Evolutionary conservation across 176 grass and related monocot species (phyloP), one percentile per base, ranked within the genome.

Genomic region (Otatea glauca): DNA sequence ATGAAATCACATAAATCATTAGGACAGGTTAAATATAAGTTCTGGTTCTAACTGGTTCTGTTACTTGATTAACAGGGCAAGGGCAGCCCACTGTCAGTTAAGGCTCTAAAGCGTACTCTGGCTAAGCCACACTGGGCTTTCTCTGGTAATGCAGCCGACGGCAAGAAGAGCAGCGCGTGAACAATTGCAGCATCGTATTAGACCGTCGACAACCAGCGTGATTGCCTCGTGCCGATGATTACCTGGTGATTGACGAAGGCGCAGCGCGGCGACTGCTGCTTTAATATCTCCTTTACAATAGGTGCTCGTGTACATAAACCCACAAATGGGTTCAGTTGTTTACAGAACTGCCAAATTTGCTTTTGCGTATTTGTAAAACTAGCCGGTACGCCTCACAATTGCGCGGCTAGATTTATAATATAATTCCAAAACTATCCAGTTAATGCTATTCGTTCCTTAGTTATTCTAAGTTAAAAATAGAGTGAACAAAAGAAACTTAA

Each of bases 31-130:
- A 9, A 55, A 58, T 32, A 65, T 9, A 35, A 86, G 14, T 49
- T 47, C 14, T 81, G 64, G 49, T 67, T 67, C 70, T 86, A 79
- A 35, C 47, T 39, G 24, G n/a, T 20, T 76, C 59, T 49, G 16
- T n/a, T 73, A 45, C 16, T 74, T 74, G 7, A 71, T 39, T 35
- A 88, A 82, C 88, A 99, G 96, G 86, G 70, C 84, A 96, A 99
- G 83, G 80, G 58, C 81, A 96, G 88, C 71, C 85, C 93, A 45
- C 81, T 99, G 43, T 87, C 91, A 85, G 91, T 89, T 60, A 95
- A 94, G 91, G 91, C 96, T 37, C 4, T 81, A 32, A 86, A 83
- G 42, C 88, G 75, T 68, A 86, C 56, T 7, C 86, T 87, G n/a
- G 91, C 86, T 7, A 95, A 90, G 80, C 86, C 75, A 0, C 77